Percentiles rank a stretch among this genome's conserved stretches.
These are phyloP conservation scores for Citrus cavaleriei DNA, from an alignment of 345 rosid genomes.

Conservation along the genomic window DNA sequence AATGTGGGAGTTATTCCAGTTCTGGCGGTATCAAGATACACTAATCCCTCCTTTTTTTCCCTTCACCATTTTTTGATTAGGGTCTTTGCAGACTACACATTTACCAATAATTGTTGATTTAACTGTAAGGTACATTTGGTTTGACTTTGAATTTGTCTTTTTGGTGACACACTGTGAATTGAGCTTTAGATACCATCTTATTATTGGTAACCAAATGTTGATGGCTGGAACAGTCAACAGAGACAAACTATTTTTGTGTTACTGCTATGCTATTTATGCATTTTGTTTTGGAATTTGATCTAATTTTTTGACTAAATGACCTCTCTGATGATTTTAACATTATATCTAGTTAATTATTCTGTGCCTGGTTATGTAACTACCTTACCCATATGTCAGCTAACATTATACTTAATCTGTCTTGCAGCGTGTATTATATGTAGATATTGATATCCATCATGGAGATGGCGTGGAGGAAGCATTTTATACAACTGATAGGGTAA, in stretches of 20 bases:
- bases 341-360: not conserved
- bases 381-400: not conserved
- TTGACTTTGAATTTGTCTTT: not conserved
- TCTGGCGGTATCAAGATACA: no score
- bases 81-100: not conserved
- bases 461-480: constrained; percentile 74
- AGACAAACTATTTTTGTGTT: not conserved
- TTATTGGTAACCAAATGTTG: not conserved
- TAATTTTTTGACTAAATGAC: not conserved
- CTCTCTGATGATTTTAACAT: not conserved
- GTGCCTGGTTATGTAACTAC: not conserved
- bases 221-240: not conserved
- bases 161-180: not conserved
- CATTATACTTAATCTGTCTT: not conserved
- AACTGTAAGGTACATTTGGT: not conserved
- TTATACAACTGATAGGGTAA: constrained; percentile 66
- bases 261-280: not conserved
- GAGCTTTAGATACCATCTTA: not conserved
- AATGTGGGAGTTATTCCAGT: not conserved
- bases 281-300: not conserved
- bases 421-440: constrained; percentile 65
- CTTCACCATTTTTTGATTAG: not conserved
- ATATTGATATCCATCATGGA: constrained; percentile 67
- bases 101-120: not conserved
- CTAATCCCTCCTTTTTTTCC: no score